Conservation (phyloP, 2,329 filamentous ascomycete genomes). For the Epichloe uncinata region DNA sequence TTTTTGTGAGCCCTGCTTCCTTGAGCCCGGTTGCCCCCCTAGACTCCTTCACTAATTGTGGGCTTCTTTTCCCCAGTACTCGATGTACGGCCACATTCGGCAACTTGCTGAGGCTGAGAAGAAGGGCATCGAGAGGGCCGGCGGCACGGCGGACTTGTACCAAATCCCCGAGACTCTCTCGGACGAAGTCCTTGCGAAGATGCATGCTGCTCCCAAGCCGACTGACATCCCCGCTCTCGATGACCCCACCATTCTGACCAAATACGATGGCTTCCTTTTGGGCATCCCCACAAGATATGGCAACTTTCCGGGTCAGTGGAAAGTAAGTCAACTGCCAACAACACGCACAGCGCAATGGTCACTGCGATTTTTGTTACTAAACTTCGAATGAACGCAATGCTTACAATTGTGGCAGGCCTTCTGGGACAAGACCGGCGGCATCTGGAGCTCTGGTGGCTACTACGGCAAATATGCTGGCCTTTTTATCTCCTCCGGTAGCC, state of each 20-base stretch:
- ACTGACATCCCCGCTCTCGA: constrained; percentile 50
- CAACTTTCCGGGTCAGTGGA: constrained; percentile 96
- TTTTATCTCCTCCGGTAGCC: constrained; percentile 76
- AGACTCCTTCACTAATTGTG: background rate
- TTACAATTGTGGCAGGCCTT: constrained; percentile 33
- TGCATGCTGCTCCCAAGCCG: constrained; percentile 75
- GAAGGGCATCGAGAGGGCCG: constrained; percentile 76
- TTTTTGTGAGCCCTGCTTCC: constrained; percentile 51
- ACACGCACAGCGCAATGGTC: background rate
- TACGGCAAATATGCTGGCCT: constrained; percentile 83
- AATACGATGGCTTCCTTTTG: constrained; percentile 81
- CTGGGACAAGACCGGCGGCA: constrained; percentile 80
- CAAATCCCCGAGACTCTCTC: constrained; percentile 84
- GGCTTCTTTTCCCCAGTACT: constrained; percentile 47
- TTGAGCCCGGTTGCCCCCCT: background rate
- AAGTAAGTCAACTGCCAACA: constrained; percentile 26
- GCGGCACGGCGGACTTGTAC: constrained; percentile 68
- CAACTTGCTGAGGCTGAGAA: constrained; percentile 80
- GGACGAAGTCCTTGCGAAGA: constrained; percentile 72
- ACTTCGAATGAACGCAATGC: background rate
- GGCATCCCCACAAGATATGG: constrained; percentile 94
- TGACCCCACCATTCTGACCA: constrained; percentile 44
- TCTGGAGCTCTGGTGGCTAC: constrained; percentile 68
- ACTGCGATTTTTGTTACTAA: too few relatives aligned
- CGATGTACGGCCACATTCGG: constrained; percentile 84